These are phyloP conservation scores for Jamesozyma spencerorum DNA, from an alignment of 805 yeast species.

Conservation along the genomic window DNA sequence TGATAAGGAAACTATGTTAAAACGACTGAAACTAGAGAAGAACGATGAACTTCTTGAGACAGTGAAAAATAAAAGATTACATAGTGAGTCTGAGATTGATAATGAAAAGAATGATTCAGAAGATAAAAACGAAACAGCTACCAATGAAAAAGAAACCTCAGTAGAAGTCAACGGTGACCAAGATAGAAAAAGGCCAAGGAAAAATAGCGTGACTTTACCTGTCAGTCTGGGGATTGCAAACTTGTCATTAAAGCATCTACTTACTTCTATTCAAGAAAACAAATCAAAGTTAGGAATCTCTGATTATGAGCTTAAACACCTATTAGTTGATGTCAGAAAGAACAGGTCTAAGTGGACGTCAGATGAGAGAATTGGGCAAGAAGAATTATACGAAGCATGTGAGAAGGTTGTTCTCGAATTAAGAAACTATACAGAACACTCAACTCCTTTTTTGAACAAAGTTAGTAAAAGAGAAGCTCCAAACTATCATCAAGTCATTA, in stretches of 20 bases:
- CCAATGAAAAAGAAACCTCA: slow-evolving; percentile 25
- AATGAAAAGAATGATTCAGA: slow-evolving; percentile 16
- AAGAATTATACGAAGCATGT: slow-evolving; percentile 93
- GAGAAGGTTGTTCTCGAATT: slow-evolving; percentile 88
- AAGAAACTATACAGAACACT: slow-evolving; percentile 89
- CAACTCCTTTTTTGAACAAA: slow-evolving; percentile 88
- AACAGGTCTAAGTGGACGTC: slow-evolving; percentile 97
- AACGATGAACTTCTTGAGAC: slow-evolving; percentile 57
- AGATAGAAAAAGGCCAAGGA: slow-evolving; percentile 21
- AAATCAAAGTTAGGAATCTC: slow-evolving; percentile 67
- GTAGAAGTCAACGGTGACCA: slow-evolving; percentile 4
- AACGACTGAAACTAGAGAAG: slow-evolving; percentile 68
- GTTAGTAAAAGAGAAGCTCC: slow-evolving; percentile 99
- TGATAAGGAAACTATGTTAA: slow-evolving; percentile 64
- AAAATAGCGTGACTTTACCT: slow-evolving; percentile 23
- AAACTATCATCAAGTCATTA: slow-evolving; percentile 81
- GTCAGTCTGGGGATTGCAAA: slow-evolving; percentile 65
- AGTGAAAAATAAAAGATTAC: slow-evolving; percentile 16
- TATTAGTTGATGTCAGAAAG: slow-evolving; percentile 87
- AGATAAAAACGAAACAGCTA: slow-evolving; percentile 22
- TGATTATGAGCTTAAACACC: slow-evolving; percentile 73
- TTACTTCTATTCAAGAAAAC: slow-evolving; percentile 67
- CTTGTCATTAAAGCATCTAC: slow-evolving; percentile 67
- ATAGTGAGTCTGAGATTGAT: slow-evolving; percentile 14
- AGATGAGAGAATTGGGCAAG: slow-evolving; percentile 92